phyloP scores from a whole-genome alignment of 2,329 filamentous ascomycete species.

The Ophiocordyceps robertsii region DNA sequence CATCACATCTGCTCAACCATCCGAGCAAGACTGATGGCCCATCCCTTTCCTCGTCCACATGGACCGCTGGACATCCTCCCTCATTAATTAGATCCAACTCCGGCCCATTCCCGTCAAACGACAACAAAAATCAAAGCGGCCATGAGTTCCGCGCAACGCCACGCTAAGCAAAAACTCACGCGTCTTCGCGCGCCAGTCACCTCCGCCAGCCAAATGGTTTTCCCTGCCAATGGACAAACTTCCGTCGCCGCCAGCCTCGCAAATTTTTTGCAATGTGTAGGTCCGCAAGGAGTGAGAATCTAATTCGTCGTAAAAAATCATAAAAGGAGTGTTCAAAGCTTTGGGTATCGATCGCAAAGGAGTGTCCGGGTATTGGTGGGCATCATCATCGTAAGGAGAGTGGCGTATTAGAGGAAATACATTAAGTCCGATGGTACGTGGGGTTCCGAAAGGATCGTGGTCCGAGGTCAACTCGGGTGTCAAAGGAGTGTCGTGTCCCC shows the following conservation, averaged over 20 bases:
- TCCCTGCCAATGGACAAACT: neutral
- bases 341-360: slow-evolving; percentile 9
- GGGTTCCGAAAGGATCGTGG: slow-evolving; percentile 1
- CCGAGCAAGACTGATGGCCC: no score
- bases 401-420: slow-evolving; percentile 16
- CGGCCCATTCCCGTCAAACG: neutral
- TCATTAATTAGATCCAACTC: neutral
- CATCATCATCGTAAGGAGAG: slow-evolving; percentile 14
- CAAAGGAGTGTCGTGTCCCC: slow-evolving; percentile 14
- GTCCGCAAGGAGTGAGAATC: slow-evolving; percentile 8
- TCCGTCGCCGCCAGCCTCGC: slow-evolving; percentile 4
- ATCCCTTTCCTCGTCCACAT: neutral
- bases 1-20: no score
- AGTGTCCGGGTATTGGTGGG: neutral
- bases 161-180: slow-evolving; percentile 1
- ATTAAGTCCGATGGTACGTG: slow-evolving; percentile 7
- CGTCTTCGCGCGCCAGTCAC: neutral
- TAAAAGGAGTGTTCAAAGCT: slow-evolving; percentile 15
- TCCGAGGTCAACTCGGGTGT: neutral
- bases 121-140: neutral
- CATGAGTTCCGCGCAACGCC: slow-evolving; percentile 1
- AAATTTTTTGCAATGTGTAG: neutral
- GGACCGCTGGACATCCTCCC: neutral
- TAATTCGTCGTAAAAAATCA: slow-evolving; percentile 21
- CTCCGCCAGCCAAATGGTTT: neutral